phyloP scores from a whole-genome alignment of 1,284 basidiomycete genomes.

The Fomes fomentarius region DNA sequence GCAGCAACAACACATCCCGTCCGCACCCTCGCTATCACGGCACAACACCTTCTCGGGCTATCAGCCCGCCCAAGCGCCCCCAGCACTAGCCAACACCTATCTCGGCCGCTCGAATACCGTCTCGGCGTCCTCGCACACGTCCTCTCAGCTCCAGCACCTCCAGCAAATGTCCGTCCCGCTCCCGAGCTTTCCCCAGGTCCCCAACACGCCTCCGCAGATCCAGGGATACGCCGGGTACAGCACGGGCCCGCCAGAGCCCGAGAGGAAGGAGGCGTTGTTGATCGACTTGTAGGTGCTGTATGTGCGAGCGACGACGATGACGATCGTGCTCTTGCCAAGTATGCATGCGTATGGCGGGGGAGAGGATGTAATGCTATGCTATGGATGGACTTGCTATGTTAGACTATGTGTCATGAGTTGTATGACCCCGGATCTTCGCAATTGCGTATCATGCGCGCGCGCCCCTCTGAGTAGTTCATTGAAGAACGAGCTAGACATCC shows the following conservation, averaged over 20 bases:
- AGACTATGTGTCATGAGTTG: conserved; percentile 14
- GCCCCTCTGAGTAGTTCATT: too few species aligned
- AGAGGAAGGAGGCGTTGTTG: conserved; percentile 82
- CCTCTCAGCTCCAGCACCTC: conserved; percentile 38
- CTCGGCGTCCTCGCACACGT: conserved; percentile 28
- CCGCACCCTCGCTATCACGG: conserved; percentile 35
- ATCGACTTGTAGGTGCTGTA: conserved; percentile 62
- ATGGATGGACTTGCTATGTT: conserved; percentile 13
- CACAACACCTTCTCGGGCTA: conserved; percentile 44
- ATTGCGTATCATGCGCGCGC: too few species aligned
- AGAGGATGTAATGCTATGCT: conserved; percentile 6
- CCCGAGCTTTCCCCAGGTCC: conserved; percentile 72
- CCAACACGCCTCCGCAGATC: conserved; percentile 61
- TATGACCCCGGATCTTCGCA: conserved; percentile 8
- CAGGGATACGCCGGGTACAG: conserved; percentile 53
- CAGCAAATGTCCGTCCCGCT: conserved; percentile 41
- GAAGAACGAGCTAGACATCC: too few species aligned
- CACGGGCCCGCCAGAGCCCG: conserved; percentile 54
- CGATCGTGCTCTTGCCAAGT: background rate
- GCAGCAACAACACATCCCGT: conserved; percentile 21
- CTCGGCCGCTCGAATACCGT: conserved; percentile 29
- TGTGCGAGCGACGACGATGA: background rate
- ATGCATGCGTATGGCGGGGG: background rate
- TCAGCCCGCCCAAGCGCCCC: conserved; percentile 13
- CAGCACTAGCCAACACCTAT: conserved; percentile 12